phyloP scores from a whole-genome alignment of 805 yeast genomes.

The Cyberlindnera sargentensis region DNA sequence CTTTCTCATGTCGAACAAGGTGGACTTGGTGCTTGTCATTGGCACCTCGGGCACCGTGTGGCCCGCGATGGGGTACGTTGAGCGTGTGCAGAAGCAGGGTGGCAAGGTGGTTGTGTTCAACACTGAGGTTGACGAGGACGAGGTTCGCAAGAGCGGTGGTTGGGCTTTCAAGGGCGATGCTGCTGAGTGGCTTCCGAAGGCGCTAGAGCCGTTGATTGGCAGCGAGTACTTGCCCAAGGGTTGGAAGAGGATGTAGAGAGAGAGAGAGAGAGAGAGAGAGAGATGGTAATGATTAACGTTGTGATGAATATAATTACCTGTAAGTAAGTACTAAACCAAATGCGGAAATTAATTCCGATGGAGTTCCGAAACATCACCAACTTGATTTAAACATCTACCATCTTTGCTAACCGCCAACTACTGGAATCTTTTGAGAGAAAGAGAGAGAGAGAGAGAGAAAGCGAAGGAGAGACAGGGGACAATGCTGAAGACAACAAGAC shows the following conservation, averaged over 20 bases:
- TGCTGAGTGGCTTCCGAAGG: slow-evolving; percentile 58
- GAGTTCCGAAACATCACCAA: too few species aligned
- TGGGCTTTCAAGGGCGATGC: slow-evolving; percentile 85
- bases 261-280: too few species aligned
- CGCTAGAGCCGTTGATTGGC: slow-evolving; percentile 47
- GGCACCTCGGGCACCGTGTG: slow-evolving; percentile 84
- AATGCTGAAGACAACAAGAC: not conserved
- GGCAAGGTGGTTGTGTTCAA: slow-evolving; percentile 84
- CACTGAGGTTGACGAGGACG: slow-evolving; percentile 43
- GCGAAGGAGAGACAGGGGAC: not conserved
- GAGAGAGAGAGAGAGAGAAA: not conserved
- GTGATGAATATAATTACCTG: too few species aligned
- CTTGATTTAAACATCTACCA: too few species aligned
- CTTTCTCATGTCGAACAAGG: slow-evolving; percentile 44
- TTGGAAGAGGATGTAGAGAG: slow-evolving; percentile 16
- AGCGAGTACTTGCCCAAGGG: slow-evolving; percentile 22
- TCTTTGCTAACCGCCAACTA: too few species aligned
- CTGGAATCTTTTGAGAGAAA: too few species aligned
- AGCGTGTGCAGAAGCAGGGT: slow-evolving; percentile 61
- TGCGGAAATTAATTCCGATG: too few species aligned
- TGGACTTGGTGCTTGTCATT: slow-evolving; percentile 72
- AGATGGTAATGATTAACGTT: too few species aligned
- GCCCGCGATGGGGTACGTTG: slow-evolving; percentile 92
- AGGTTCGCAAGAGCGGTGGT: slow-evolving; percentile 33
- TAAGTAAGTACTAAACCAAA: too few species aligned